Evolutionary conservation across 106 monocot species (phyloP).

Genomic region (Gastrodia elata): DNA sequence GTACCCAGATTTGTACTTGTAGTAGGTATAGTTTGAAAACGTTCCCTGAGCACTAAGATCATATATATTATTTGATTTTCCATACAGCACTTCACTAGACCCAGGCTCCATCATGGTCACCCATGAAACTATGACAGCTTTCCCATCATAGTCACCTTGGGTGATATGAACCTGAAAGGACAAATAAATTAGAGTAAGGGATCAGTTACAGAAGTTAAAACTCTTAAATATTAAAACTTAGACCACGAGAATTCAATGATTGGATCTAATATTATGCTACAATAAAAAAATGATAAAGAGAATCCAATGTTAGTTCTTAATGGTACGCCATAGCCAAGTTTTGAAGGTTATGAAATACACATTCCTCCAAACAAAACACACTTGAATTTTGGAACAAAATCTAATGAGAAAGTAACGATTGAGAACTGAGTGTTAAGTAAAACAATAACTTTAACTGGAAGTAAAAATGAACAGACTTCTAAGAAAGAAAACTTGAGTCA

Average conservation of each 20-base stretch:
- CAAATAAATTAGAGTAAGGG: not conserved
- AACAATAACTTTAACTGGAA: not conserved
- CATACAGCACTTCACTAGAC: constrained; percentile 56
- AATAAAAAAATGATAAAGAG: not conserved
- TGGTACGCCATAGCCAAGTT: not conserved
- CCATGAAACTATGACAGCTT: constrained; percentile 91
- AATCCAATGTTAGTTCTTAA: not conserved
- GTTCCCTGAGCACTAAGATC: constrained; percentile 51
- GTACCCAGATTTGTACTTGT: constrained; percentile 77
- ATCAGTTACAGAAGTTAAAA: not conserved
- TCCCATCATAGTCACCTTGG: constrained; percentile 98
- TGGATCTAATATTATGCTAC: not conserved
- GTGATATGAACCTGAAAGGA: constrained; percentile 79
- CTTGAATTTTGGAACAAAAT: not conserved
- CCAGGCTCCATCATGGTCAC: constrained; percentile 68
- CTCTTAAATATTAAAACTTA: not conserved
- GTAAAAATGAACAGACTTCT: not conserved
- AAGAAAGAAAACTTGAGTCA: not conserved
- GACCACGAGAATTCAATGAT: not conserved
- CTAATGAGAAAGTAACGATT: not conserved
- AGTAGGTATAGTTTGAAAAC: constrained; percentile 73
- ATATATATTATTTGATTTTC: constrained; percentile 37
- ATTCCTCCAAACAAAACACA: not conserved
- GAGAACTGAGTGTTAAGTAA: not conserved
- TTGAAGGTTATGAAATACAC: not conserved